Conservation (phyloP, 2,329 filamentous ascomycete genomes). For the Falciphora oryzae region DNA sequence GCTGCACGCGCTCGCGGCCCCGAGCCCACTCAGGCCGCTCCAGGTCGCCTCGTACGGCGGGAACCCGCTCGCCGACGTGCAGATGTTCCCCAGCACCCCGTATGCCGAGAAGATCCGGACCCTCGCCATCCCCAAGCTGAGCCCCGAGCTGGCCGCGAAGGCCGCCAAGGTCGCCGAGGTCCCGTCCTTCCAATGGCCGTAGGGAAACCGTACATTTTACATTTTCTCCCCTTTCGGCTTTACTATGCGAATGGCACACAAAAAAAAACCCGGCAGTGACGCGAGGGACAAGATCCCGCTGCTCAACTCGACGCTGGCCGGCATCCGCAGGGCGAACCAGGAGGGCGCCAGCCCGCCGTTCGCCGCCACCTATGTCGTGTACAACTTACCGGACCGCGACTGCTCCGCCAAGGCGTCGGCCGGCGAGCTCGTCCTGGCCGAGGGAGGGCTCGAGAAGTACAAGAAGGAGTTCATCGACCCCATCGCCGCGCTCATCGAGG, state of each 20-base stretch:
- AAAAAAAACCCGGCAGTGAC: slow-evolving; percentile 13
- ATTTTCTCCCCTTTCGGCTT: no score
- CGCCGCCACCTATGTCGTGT: neutral
- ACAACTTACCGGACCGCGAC: slow-evolving; percentile 3
- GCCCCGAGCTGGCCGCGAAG: slow-evolving; percentile 46
- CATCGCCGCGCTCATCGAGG: neutral
- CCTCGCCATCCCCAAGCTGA: slow-evolving; percentile 56
- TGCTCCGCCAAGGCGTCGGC: slow-evolving; percentile 3
- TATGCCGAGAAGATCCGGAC: slow-evolving; percentile 47
- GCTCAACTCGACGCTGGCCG: slow-evolving; percentile 8
- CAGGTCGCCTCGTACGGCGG: slow-evolving; percentile 35
- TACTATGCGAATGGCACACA: no score
- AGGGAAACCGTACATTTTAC: neutral
- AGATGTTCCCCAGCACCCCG: slow-evolving; percentile 47
- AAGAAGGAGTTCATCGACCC: slow-evolving; percentile 1
- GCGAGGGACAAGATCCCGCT: slow-evolving; percentile 8
- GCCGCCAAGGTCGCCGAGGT: slow-evolving; percentile 46
- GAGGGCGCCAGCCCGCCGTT: slow-evolving; percentile 26
- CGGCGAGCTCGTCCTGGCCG: slow-evolving; percentile 2
- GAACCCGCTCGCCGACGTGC: slow-evolving; percentile 46
- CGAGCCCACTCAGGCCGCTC: neutral
- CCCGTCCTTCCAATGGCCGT: slow-evolving; percentile 48
- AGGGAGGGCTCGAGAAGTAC: neutral
- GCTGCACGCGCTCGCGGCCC: neutral
- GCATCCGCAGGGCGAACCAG: slow-evolving; percentile 21